Base-by-base conservation (phyloP, 2,329 filamentous ascomycete species). In the Botrytis cinerea region DNA sequence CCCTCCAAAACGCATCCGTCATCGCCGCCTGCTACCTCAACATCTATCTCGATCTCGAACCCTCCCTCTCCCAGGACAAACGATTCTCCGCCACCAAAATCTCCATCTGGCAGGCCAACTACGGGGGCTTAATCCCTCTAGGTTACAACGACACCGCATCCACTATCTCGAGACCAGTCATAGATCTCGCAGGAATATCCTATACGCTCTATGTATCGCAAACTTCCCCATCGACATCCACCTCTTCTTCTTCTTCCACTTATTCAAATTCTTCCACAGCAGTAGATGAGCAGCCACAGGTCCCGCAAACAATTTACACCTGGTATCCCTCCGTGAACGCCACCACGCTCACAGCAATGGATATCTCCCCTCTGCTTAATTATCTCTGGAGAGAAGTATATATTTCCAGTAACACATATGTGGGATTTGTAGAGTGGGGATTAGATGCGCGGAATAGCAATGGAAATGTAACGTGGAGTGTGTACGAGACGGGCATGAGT, bases 391-490 rank as follows among this genome's bases (percentile, higher is more conserved):
- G 71, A 25, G 38, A 72, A 28, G 51, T 68, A 48, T 68, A 68
- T 2, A 20, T 72, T 0, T 32, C 51, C 1, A 68, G 71, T 14
- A 51, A 60, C 3, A n/a, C 57, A 6, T 68, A 60, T 51, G 51
- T 72, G 2, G 71, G 71, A 6, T 54, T n/a, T 35, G 46, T 72
- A 18, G 62, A 68, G 35, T 72, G 71, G 71, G 71, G 62, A 25
- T 22, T 59, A 0, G 62, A 72, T 60, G 51, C 48, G 14, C 28
- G 62, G 25, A 40, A 48, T n/a, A 9, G 28, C 4, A 18, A 5
- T 2, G 63, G 40, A 6, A 72, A 72, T 60, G 25, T 68, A 1
- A 51, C 62, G 28, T 72, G 64, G 35, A 35, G 35, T 48, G 62
- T 60, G n/a, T 48, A 59, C 48, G 43, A 54, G n/a, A 18, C 22